Base-by-base conservation (phyloP, 768 basidiomycete genomes). In the Auricularia heimuer region DNA sequence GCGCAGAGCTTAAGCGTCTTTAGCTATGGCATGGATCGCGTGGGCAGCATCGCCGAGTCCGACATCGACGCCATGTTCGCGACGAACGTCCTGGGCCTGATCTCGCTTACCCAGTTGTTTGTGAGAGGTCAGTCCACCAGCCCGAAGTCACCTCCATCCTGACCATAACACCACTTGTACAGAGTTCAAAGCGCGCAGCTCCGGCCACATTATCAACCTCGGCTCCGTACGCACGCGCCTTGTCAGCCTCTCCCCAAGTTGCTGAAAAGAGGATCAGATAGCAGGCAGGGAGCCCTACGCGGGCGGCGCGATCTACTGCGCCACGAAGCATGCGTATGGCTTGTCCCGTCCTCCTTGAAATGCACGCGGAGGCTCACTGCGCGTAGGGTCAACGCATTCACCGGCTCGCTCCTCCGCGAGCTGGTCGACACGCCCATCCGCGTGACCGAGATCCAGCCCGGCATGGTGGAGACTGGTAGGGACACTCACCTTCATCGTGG, bases 161-260 rank as follows among this genome's bases (percentile, higher is more conserved):
- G 8, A 6, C 47, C 54, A 34, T 63, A 75, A 2, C 29, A 3
- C 29, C 29, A 29, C 24, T 29, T 64, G 11, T 33, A 21, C 69
- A 91, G 90, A 89, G 65, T 92, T 94, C 79, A 92, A 89, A 73
- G 81, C 77, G 63, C 87, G 82, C 72, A 84, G 88, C 70, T 77
- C 84, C 3, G 92, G 93, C 0, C 94, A 95, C 77, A 79, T 99
- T 69, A 98, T 99, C 78, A 96, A 97, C 75, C 79, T 99, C 62
- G 95, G 97, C 34, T 29, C 24, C 24, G 56, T 60, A 24, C 24
- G 56, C 14, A 8, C 47, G 47, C 14, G 2, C 18, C 44, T 18
- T 14, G 6, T 51, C 47, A 6, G 11, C 47, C 39, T 42, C 7
- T 54, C 29, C 8, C n/a, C 29, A 18, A 10, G 11, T 60, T 7